These are phyloP conservation scores for Cryphonectria parasitica DNA, from an alignment of 2,329 filamentous ascomycete species.

Conservation along the genomic window DNA sequence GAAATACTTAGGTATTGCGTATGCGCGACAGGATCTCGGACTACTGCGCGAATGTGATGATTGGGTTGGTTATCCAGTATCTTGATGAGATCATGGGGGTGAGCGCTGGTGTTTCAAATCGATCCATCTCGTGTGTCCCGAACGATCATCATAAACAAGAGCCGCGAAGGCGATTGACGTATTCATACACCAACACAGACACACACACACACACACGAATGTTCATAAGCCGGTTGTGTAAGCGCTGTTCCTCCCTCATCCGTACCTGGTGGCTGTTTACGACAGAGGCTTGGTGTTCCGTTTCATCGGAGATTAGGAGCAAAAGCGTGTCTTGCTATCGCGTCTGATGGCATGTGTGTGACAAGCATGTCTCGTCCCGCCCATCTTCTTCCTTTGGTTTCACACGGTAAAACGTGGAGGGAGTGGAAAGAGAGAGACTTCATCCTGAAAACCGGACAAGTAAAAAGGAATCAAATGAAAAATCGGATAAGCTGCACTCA, in stretches of 20 bases:
- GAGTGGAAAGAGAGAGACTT: background rate
- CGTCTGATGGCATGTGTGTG: background rate
- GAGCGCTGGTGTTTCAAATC: constrained; percentile 25
- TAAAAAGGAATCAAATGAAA: background rate
- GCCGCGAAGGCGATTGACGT: background rate
- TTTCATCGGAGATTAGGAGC: constrained; percentile 23
- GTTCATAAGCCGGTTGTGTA: background rate
- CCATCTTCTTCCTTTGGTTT: background rate
- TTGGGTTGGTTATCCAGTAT: constrained; percentile 5
- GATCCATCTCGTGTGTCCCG: background rate
- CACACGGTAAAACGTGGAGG: background rate
- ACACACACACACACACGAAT: background rate
- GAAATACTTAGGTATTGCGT: background rate
- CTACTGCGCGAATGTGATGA: background rate
- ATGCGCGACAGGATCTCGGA: background rate
- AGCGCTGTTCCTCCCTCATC: background rate
- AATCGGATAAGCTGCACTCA: constrained; percentile 10
- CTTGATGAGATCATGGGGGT: constrained; percentile 26
- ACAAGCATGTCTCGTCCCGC: constrained; percentile 13
- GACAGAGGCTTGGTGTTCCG: constrained; percentile 3
- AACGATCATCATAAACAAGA: background rate
- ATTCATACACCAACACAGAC: background rate
- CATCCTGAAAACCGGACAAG: background rate
- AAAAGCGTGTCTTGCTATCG: constrained; percentile 16
- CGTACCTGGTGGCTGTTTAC: background rate